Conservation (phyloP, 2,329 filamentous ascomycete species). For the Aspergillus fumigatus region DNA sequence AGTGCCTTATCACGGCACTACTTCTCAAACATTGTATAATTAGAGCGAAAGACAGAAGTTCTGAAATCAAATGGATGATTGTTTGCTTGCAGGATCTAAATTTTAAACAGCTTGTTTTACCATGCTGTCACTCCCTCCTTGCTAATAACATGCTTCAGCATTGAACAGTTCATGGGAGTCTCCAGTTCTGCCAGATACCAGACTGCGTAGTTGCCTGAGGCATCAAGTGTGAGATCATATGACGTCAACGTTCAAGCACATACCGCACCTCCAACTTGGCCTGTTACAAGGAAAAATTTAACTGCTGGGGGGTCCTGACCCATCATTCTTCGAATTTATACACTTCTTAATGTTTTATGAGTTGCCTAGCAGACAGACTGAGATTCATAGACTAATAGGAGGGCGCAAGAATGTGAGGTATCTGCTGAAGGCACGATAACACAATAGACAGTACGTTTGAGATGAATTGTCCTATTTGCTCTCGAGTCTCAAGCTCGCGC, state of each 20-base stretch:
- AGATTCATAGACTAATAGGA: constrained; percentile 4
- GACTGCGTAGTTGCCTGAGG: not conserved
- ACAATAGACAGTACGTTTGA: constrained; percentile 19
- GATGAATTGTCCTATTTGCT: constrained; percentile 69
- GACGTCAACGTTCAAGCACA: not conserved
- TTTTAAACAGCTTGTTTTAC: not conserved
- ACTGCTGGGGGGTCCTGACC: not conserved
- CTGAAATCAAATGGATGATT: not conserved
- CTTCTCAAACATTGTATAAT: not conserved
- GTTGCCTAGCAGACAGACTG: not conserved
- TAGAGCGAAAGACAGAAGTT: not conserved
- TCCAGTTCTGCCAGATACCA: not conserved
- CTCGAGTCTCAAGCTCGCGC: constrained; percentile 50
- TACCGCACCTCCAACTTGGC: not conserved
- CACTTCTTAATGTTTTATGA: not conserved
- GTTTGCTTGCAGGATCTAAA: not conserved
- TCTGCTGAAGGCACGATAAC: constrained; percentile 12
- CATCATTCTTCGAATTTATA: not conserved
- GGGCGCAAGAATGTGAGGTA: constrained; percentile 21
- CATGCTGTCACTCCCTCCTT: not conserved
- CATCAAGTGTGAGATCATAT: not conserved
- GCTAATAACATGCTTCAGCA: not conserved
- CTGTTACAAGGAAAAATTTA: not conserved
- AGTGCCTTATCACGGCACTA: not conserved
- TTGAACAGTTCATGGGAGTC: not conserved